phyloP scores from a whole-genome alignment of 768 basidiomycete genomes.

The Boletellus sp. region DNA sequence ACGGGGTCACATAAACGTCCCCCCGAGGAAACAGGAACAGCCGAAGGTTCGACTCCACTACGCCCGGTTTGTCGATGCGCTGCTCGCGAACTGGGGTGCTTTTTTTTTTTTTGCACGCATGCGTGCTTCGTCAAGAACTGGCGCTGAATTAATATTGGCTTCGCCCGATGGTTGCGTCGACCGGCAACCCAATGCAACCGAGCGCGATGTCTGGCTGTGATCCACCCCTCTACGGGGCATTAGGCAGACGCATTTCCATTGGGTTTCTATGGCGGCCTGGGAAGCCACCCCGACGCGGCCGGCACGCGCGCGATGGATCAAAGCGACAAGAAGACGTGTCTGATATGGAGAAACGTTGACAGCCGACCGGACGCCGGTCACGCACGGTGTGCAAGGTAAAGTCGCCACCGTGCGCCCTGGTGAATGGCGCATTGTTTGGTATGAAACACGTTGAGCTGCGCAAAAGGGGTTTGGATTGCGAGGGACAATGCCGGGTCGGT shows the following conservation, averaged over 20 bases:
- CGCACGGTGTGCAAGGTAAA: neutral
- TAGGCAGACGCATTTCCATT: neutral
- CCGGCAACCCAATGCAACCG: conserved; percentile 8
- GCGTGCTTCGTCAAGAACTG: conserved; percentile 1
- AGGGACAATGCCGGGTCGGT: neutral
- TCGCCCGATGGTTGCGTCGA: conserved; percentile 3
- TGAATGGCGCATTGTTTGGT: neutral
- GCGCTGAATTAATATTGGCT: conserved; percentile 1
- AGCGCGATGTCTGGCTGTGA: conserved; percentile 1
- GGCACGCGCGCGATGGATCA: neutral
- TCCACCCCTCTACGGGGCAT: neutral
- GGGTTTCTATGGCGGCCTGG: conserved; percentile 18
- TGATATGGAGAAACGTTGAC: neutral
- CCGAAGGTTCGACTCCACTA: conserved; percentile 11
- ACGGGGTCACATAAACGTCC: neutral
- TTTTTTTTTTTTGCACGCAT: conserved; percentile 13
- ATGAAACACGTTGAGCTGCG: neutral
- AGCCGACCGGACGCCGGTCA: neutral
- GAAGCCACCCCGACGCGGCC: neutral
- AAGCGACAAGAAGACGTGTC: neutral
- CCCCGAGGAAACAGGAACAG: conserved; percentile 13
- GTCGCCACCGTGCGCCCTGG: neutral
- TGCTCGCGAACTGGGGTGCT: conserved; percentile 30
- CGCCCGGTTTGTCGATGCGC: conserved; percentile 10
- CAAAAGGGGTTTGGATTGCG: conserved; percentile 11